Conservation (phyloP, 805 yeast species). For the Saccharomycopsis oosterbeekiorum region DNA sequence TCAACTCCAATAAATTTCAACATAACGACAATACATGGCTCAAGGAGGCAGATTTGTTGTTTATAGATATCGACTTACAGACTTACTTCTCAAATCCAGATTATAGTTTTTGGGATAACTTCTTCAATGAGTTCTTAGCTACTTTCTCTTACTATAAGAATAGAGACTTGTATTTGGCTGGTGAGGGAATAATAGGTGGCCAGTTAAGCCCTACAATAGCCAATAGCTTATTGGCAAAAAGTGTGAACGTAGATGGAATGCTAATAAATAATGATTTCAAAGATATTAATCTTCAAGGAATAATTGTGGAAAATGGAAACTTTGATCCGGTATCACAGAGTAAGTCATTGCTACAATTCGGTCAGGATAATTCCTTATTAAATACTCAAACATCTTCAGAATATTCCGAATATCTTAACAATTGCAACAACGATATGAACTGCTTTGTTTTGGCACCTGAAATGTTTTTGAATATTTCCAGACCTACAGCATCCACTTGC, state of each 20-base stretch:
- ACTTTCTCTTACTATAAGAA: slow-evolving; percentile 48
- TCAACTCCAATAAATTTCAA: slow-evolving; percentile 31
- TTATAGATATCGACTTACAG: slow-evolving; percentile 73
- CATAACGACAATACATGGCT: slow-evolving; percentile 63
- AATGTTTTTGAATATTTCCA: slow-evolving; percentile 34
- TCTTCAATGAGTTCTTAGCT: slow-evolving; percentile 45
- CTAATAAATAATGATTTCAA: slow-evolving; percentile 60
- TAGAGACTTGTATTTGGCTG: slow-evolving; percentile 57
- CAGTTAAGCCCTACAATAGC: slow-evolving; percentile 75
- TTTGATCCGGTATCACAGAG: slow-evolving; percentile 64
- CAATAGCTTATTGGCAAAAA: slow-evolving; percentile 28
- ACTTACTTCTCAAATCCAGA: slow-evolving; percentile 55
- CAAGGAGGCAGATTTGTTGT: slow-evolving; percentile 51
- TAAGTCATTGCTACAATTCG: slow-evolving; percentile 54
- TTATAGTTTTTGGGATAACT: slow-evolving; percentile 28
- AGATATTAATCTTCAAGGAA: slow-evolving; percentile 35
- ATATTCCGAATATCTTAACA: background rate
- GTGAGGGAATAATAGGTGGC: slow-evolving; percentile 75
- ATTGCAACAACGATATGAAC: background rate
- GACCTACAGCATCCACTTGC: background rate
- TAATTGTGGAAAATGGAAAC: slow-evolving; percentile 73
- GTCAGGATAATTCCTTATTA: slow-evolving; percentile 40
- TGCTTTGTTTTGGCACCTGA: slow-evolving; percentile 33
- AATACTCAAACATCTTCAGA: background rate
- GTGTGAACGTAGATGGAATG: slow-evolving; percentile 38